Percentiles rank a stretch among this genome's conserved stretches.
These are phyloP conservation scores for Ascochyta fabae DNA, from an alignment of 2,329 filamentous ascomycete species.

Conservation along the genomic window DNA sequence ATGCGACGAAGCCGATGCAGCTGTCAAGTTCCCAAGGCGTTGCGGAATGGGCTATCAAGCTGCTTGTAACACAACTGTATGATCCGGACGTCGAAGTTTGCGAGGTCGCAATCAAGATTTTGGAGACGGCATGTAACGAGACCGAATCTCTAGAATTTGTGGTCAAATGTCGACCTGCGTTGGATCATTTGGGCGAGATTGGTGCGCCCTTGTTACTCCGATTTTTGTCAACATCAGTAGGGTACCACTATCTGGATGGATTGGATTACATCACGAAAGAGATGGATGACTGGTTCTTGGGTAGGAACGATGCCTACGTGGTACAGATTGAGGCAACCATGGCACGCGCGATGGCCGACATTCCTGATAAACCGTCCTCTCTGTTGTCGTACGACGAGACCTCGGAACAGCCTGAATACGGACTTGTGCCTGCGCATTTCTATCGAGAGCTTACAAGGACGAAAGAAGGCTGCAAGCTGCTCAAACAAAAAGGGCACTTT, in stretches of 20 bases:
- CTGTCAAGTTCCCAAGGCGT: constrained; percentile 59
- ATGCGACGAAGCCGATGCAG: constrained; percentile 69
- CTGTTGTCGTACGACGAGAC: constrained; percentile 52
- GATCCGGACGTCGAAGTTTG: constrained; percentile 97
- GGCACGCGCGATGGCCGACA: constrained; percentile 76
- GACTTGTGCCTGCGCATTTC: constrained; percentile 89
- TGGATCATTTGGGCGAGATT: constrained; percentile 96
- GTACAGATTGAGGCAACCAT: constrained; percentile 93
- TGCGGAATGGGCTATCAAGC: constrained; percentile 93
- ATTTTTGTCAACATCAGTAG: constrained; percentile 93
- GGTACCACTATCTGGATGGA: constrained; percentile 95
- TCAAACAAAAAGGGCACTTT: constrained; percentile 94
- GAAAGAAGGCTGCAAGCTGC: constrained; percentile 85
- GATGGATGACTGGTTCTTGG: constrained; percentile 99
- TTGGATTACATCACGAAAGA: constrained; percentile 99
- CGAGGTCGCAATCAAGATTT: constrained; percentile 92
- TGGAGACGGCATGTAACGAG: constrained; percentile 96
- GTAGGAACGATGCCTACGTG: constrained; percentile 96
- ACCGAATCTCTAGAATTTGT: constrained; percentile 92
- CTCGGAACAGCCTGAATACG: constrained; percentile 57
- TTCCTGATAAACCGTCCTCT: constrained; percentile 63
- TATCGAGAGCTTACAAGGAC: constrained; percentile 95
- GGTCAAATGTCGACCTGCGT: constrained; percentile 90
- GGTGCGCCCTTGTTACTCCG: constrained; percentile 89
- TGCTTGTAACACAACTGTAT: constrained; percentile 97